Evolutionary conservation across 2,329 filamentous ascomycete genomes (phyloP), one percentile per base, ranked within the genome.

Genomic region (Colletotrichum somersetense): DNA sequence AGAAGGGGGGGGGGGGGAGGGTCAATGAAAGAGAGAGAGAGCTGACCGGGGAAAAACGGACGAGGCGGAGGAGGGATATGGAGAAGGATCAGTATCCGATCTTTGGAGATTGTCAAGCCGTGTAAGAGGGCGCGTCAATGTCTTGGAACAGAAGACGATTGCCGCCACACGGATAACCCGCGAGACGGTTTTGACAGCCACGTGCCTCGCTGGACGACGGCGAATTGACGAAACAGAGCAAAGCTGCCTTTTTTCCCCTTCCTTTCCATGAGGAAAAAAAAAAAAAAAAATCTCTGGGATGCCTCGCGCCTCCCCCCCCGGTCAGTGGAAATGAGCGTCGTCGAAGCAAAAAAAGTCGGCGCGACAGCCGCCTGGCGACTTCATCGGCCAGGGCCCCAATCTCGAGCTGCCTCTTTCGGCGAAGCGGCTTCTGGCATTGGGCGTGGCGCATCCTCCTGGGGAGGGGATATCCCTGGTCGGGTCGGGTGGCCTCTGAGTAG

Each of bases 391-490:
- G 33, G 40, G 40, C 42, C n/a, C 33, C 44, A 68, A 56, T 58
- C 57, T 53, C 20, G 26, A 72, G 69, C 69, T 72, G 69, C 69
- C 69, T 69, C 59, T 72, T 72, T 63, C 53, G 69, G 69, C 44
- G 66, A 69, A 69, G 69, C 66, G 69, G 69, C 58, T 44, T n/a
- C 26, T 46, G 46, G 62, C 30, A 59, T 42, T 48, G 33, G 53
- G 20, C 53, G 33, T 38, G 18, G 18, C 67, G 16, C 38, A 59
- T 59, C 38, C 10, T 18, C 59, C 44, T 30, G 7, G 2, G 12
- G 30, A 14, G 59, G 44, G 59, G 14, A 4, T n/a, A 10, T 30
- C 46, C 59, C 59, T 38, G 33, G n/a, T 50, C 16, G 10, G 20
- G n/a, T 62, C 44, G 58, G 30, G 23, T 71, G 57, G 57, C 42